Percentiles rank a stretch among this genome's conserved stretches.
Evolutionary conservation across 2,329 filamentous ascomycete species (phyloP).

Genomic region (Bipolaris bicolor): DNA sequence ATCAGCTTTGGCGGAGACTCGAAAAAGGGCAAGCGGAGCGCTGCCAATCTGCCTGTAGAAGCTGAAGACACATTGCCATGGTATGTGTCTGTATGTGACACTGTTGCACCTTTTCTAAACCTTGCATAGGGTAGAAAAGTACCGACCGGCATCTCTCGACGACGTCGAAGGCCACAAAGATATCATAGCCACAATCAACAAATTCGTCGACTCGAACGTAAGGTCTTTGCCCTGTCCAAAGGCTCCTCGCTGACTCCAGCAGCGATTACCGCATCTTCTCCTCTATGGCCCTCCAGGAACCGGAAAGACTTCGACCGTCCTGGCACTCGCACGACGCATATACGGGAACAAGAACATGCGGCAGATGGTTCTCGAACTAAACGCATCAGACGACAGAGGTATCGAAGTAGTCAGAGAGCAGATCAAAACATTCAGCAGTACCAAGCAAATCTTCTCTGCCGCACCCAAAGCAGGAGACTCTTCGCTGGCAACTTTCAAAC

Average conservation of each 20-base stretch:
- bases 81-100: conserved; percentile 54
- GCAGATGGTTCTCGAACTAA: conserved; percentile 98
- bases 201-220: conserved; percentile 91
- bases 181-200: conserved; percentile 96
- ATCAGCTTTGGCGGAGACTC: conserved; percentile 76
- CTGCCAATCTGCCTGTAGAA: conserved; percentile 90
- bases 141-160: conserved; percentile 83
- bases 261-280: conserved; percentile 89
- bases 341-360: conserved; percentile 92
- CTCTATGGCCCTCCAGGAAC: conserved; percentile 97
- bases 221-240: conserved; percentile 4
- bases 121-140: conserved; percentile 84
- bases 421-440: conserved; percentile 98
- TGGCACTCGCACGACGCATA: conserved; percentile 90
- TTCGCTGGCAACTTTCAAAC: conserved; percentile 78
- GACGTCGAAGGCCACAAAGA: conserved; percentile 98
- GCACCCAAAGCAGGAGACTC: conserved; percentile 57
- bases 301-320: conserved; percentile 95
- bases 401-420: conserved; percentile 96
- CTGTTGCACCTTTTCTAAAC: conserved; percentile 4
- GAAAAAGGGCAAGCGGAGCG: conserved; percentile 87
- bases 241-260: conserved; percentile 13
- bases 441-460: conserved; percentile 93
- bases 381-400: conserved; percentile 94
- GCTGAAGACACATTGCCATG: conserved; percentile 94